Percentiles rank a stretch among this genome's conserved stretches.
phyloP scores from a whole-genome alignment of 1,284 basidiomycete genomes.

The Exsudoporus floridanus region DNA sequence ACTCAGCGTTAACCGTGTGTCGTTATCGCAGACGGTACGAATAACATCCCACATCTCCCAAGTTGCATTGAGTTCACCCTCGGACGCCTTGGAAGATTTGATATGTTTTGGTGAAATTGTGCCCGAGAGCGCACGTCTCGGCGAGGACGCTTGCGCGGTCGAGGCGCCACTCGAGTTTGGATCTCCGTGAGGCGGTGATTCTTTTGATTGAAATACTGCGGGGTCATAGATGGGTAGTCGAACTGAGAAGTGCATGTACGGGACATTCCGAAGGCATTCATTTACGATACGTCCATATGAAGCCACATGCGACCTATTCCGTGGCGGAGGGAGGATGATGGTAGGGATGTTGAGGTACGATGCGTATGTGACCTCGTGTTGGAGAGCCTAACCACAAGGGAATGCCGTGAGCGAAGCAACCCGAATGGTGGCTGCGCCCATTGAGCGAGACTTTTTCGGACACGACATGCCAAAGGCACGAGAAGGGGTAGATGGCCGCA shows the following conservation, averaged over 20 bases:
- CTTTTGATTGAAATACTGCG: constrained; percentile 47
- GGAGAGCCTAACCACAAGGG: constrained; percentile 67
- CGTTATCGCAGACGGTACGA: constrained; percentile 85
- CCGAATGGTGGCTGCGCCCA: constrained; percentile 21
- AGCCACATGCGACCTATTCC: constrained; percentile 80
- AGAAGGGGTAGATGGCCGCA: constrained; percentile 8
- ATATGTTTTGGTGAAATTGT: constrained; percentile 17
- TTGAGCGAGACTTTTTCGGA: constrained; percentile 27
- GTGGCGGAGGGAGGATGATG: constrained; percentile 87
- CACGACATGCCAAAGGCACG: constrained; percentile 12
- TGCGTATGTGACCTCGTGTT: constrained; percentile 92
- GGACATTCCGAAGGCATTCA: constrained; percentile 67
- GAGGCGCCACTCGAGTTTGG: constrained; percentile 14
- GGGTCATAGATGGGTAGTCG: constrained; percentile 84
- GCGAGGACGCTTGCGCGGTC: constrained; percentile 34
- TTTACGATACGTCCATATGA: constrained; percentile 92
- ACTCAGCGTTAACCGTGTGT: constrained; percentile 81
- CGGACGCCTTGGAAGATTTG: constrained; percentile 37
- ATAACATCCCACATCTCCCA: constrained; percentile 99
- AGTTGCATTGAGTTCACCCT: constrained; percentile 73
- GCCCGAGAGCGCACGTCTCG: constrained; percentile 37
- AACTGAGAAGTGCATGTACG: constrained; percentile 77
- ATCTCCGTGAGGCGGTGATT: constrained; percentile 32
- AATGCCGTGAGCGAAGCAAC: constrained; percentile 17
- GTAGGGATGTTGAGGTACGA: constrained; percentile 87